Evolutionary conservation across 2,329 filamentous ascomycete genomes (phyloP).

Genomic region (Aureobasidium sp.): DNA sequence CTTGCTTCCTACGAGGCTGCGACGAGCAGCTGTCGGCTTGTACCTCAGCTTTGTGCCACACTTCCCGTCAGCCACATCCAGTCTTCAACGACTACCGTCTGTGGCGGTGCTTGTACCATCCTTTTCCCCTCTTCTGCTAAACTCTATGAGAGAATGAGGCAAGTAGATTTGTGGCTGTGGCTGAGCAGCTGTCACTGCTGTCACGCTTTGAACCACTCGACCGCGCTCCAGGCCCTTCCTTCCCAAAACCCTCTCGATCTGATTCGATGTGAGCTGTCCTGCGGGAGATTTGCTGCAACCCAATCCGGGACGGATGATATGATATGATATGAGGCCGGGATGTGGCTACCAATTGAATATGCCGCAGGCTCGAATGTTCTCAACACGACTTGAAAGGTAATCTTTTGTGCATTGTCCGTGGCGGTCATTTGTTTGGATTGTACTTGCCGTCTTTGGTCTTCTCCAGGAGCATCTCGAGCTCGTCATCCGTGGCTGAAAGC

Average conservation of each 20-base stretch:
- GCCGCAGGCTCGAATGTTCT: not conserved
- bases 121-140: not conserved
- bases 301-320: not conserved
- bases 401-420: not conserved
- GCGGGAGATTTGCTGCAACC: slow-evolving; percentile 13
- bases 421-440: not conserved
- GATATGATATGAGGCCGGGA: not conserved
- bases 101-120: not conserved
- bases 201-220: slow-evolving; percentile 1
- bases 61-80: not conserved
- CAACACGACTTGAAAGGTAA: not conserved
- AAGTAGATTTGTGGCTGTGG: slow-evolving; percentile 7
- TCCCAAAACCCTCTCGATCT: not conserved
- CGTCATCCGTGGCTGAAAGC: not conserved
- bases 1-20: not conserved
- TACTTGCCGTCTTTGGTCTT: not conserved
- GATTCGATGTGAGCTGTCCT: not conserved
- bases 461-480: not conserved
- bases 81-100: not conserved
- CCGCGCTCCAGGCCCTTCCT: not conserved
- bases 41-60: slow-evolving; percentile 6
- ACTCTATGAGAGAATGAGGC: slow-evolving; percentile 1
- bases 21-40: not conserved
- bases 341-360: not conserved
- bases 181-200: slow-evolving; percentile 9